Conservation (phyloP, 2,329 filamentous ascomycete species). For the Cercospora berteroae region DNA sequence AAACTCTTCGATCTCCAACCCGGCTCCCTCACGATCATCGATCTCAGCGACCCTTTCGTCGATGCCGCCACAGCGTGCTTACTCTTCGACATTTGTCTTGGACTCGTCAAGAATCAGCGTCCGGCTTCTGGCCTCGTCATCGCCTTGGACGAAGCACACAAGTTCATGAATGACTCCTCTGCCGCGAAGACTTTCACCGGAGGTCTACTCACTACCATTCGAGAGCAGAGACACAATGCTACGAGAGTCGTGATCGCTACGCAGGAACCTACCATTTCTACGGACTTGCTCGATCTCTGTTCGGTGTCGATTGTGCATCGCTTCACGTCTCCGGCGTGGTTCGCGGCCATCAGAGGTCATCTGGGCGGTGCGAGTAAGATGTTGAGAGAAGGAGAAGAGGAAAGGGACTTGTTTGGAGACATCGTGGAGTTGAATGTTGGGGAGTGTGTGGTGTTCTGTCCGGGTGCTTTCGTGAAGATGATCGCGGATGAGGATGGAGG, state of each 20-base stretch:
- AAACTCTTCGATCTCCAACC: constrained; percentile 36
- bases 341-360: constrained; percentile 46
- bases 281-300: constrained; percentile 67
- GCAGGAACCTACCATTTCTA: constrained; percentile 72
- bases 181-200: constrained; percentile 61
- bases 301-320: constrained; percentile 70
- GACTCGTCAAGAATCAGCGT: constrained; percentile 53
- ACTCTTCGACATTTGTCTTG: constrained; percentile 70
- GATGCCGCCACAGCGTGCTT: constrained; percentile 65
- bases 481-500: constrained; percentile 21
- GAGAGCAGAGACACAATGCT: constrained; percentile 68
- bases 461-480: constrained; percentile 30
- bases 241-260: constrained; percentile 69
- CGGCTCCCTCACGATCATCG: constrained; percentile 63
- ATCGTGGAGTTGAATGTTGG: constrained; percentile 35
- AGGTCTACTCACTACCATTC: constrained; percentile 61
- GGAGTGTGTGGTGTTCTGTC: constrained; percentile 37
- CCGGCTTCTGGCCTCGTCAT: constrained; percentile 55
- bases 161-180: constrained; percentile 53
- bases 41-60: constrained; percentile 71
- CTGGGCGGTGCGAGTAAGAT: constrained; percentile 47
- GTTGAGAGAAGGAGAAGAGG: constrained; percentile 11
- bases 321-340: constrained; percentile 67
- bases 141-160: constrained; percentile 75
- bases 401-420: constrained; percentile 29